Evolutionary conservation across 2,329 filamentous ascomycete species (phyloP).

Genomic region (Rugonectria rugulosa): DNA sequence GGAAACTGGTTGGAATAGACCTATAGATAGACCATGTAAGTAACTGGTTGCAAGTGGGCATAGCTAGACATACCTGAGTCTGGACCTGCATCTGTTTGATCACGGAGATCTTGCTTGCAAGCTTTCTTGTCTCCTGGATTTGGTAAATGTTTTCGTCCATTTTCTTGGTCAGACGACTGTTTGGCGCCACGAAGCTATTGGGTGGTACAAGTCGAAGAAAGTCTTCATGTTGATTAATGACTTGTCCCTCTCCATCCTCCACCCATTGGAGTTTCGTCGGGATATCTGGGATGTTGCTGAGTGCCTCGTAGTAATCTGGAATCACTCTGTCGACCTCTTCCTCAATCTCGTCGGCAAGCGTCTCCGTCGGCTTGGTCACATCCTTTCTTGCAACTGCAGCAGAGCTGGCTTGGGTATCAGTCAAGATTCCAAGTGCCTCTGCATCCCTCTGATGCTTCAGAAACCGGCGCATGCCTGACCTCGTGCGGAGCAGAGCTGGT

Average conservation of each 20-base stretch:
- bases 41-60: neutral
- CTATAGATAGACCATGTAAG: conserved; percentile 52
- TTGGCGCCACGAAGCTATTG: conserved; percentile 77
- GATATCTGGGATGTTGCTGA: conserved; percentile 87
- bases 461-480: conserved; percentile 89
- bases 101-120: conserved; percentile 95
- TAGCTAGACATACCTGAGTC: conserved; percentile 72
- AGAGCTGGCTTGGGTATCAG: conserved; percentile 48
- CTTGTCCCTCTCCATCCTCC: conserved; percentile 86
- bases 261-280: conserved; percentile 82
- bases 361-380: conserved; percentile 67
- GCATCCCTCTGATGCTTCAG: conserved; percentile 79
- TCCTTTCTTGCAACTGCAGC: conserved; percentile 54
- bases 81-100: conserved; percentile 99
- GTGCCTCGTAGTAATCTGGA: conserved; percentile 92
- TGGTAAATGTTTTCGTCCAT: conserved; percentile 92
- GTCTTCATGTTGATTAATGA: conserved; percentile 87
- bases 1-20: conserved; percentile 98
- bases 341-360: conserved; percentile 93
- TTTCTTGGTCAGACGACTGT: conserved; percentile 76
- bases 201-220: conserved; percentile 79
- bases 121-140: conserved; percentile 95
- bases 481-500: conserved; percentile 83
- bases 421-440: conserved; percentile 55
- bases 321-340: conserved; percentile 83